phyloP scores from a whole-genome alignment of 148 eudicot species.

The Rhododendron molle region DNA sequence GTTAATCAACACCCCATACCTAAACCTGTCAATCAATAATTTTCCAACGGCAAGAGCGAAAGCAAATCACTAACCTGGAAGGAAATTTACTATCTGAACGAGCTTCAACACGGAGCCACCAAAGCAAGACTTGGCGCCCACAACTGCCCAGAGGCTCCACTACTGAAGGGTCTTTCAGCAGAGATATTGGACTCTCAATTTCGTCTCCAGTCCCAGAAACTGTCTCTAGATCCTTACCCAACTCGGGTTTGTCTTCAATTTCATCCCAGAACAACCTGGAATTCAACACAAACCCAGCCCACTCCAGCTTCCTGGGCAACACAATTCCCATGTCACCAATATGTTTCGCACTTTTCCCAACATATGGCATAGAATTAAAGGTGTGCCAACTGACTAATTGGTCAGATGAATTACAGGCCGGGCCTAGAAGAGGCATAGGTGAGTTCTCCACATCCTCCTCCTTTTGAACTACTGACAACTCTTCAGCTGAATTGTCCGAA shows the following conservation, averaged over 20 bases:
- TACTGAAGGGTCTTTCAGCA: slow-evolving; percentile 61
- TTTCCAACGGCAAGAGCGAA: neutral
- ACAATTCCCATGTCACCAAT: slow-evolving; percentile 76
- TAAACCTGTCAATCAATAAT: neutral
- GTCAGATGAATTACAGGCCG: slow-evolving; percentile 85
- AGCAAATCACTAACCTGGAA: slow-evolving; percentile 54
- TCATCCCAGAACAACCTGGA: slow-evolving; percentile 86
- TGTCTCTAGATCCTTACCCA: slow-evolving; percentile 66
- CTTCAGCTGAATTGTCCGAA: slow-evolving; percentile 51
- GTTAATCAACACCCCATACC: neutral
- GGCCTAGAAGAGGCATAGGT: slow-evolving; percentile 74
- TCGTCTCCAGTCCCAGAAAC: slow-evolving; percentile 36
- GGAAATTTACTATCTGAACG: slow-evolving; percentile 96
- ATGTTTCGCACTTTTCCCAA: slow-evolving; percentile 56
- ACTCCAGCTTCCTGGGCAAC: slow-evolving; percentile 84
- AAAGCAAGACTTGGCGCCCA: slow-evolving; percentile 86
- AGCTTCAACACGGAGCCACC: slow-evolving; percentile 99
- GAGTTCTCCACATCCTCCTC: slow-evolving; percentile 34
- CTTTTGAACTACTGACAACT: slow-evolving; percentile 22
- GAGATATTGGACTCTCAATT: slow-evolving; percentile 67
- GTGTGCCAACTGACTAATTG: slow-evolving; percentile 83
- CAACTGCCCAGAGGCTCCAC: slow-evolving; percentile 95
- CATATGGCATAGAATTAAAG: slow-evolving; percentile 50
- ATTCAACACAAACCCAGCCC: slow-evolving; percentile 94
- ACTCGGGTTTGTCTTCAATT: slow-evolving; percentile 55